phyloP scores from a whole-genome alignment of 2,329 filamentous ascomycete species.

The Raffaelea albimanens region DNA sequence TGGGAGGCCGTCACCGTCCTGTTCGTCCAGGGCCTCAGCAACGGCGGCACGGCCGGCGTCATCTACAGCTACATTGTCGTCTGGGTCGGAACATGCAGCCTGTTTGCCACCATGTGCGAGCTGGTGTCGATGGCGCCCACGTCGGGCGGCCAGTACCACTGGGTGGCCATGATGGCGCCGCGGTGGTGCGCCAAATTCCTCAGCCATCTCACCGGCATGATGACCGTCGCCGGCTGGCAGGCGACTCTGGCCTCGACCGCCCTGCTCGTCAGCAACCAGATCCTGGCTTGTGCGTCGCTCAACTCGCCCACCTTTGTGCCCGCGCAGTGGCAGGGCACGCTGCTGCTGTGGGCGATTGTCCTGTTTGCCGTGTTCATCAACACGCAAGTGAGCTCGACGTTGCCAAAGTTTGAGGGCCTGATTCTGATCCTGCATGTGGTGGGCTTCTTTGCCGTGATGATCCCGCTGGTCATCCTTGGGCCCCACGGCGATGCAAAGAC shows the following conservation, averaged over 20 bases:
- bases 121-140: conserved; percentile 37
- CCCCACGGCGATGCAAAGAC: conserved; percentile 12
- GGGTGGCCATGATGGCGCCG: conserved; percentile 46
- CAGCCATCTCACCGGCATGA: conserved; percentile 44
- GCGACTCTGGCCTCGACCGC: conserved; percentile 26
- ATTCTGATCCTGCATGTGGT: conserved; percentile 41
- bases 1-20: conserved; percentile 33
- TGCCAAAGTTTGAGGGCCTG: conserved; percentile 33
- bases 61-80: conserved; percentile 41
- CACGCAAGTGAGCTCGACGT: conserved; percentile 36
- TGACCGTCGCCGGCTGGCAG: conserved; percentile 40
- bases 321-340: conserved; percentile 36
- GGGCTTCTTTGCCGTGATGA: conserved; percentile 27
- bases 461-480: conserved; percentile 18
- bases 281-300: conserved; percentile 33
- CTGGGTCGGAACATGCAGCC: conserved; percentile 34
- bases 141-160: conserved; percentile 50
- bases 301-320: conserved; percentile 27
- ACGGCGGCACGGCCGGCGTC: conserved; percentile 42
- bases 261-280: conserved; percentile 35
- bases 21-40: conserved; percentile 28
- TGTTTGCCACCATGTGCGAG: conserved; percentile 30
- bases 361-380: conserved; percentile 39
- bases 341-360: conserved; percentile 38
- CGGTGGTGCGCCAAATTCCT: conserved; percentile 38